Percentiles rank a stretch among this genome's conserved stretches.
These are phyloP conservation scores for Solanum boliviense DNA, from an alignment of 257 asterid genomes.

Conservation along the genomic window DNA sequence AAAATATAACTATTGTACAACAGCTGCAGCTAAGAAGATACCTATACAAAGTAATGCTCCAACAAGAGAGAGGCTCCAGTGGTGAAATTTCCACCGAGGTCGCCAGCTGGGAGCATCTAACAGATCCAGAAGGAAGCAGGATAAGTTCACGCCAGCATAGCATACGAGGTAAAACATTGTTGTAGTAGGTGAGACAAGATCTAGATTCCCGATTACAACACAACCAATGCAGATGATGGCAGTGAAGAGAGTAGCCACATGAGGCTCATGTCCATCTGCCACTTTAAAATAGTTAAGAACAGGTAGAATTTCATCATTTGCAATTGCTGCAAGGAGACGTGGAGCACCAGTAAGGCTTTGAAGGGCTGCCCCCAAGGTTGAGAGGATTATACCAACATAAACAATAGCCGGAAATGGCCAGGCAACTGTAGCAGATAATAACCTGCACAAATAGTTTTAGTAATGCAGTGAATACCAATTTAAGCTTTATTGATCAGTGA, in stretches of 20 bases:
- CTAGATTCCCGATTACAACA: constrained; percentile 87
- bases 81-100: constrained; percentile 99
- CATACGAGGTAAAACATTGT: constrained; percentile 97
- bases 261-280: constrained; percentile 86
- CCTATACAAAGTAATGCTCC: constrained; percentile 92
- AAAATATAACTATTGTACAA: not conserved
- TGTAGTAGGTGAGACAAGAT: constrained; percentile 89
- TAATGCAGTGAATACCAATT: not conserved
- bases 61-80: constrained; percentile 96
- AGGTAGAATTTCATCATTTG: constrained; percentile 94
- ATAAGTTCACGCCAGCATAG: constrained; percentile 90
- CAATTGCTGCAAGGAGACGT: constrained; percentile 97
- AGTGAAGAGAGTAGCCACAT: constrained; percentile 81
- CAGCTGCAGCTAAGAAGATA: constrained; percentile 14
- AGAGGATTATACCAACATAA: constrained; percentile 85
- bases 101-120: constrained; percentile 99
- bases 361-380: constrained; percentile 98
- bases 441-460: constrained; percentile 49
- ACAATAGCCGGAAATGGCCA: constrained; percentile 93
- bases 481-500: not conserved
- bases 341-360: constrained; percentile 99
- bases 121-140: constrained; percentile 95
- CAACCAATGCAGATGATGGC: constrained; percentile 92
- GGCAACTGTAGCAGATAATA: constrained; percentile 93
- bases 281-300: constrained; percentile 92